Evolutionary conservation across 345 rosid species (phyloP), one percentile per base, ranked within the genome.

Genomic region (Zanthoxylum bungeanum): DNA sequence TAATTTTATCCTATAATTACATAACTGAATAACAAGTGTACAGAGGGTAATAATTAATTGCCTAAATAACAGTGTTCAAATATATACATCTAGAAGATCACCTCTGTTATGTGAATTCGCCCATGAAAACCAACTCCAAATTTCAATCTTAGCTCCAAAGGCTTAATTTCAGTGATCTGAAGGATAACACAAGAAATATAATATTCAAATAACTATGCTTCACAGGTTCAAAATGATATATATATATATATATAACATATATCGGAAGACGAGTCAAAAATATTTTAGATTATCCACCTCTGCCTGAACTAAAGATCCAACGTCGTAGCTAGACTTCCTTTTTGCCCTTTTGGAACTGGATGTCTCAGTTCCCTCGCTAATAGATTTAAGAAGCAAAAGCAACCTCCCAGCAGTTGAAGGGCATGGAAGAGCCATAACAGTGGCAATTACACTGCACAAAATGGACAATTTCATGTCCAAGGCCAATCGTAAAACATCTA

Each of bases 81-180:
- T 5, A 55, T 40, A 30, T 51, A 28, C 49, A 66, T 55, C 75
- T 2, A 56, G 60, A 25, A 58, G 73, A 59, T 82, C 78, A 92
- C 99, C 97, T 92, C 99, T 6, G 98, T 95, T 80, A 92, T 83
- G 69, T 91, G 96, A 76, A 92, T 78, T 75, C 98, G 84, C 72
- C 99, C 99, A 9, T 71, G 87, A 62, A 87, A 85, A 75, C 87
- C 90, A 78, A 80, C 80, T 61, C 96, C 97, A 71, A 95, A 92
- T 81, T 95, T 92, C 77, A 91, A 72, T 79, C 91, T 85, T 75
- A 92, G 74, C 79, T 95, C 98, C 68, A 92, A 80, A 63, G 96
- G 86, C 83, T 83, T 95, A 64, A 88, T 87, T 77, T 91, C 97
- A 71, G 97, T 95, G 81, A 95, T 85, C 98, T 92, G 85, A 19